Conservation (phyloP, 345 rosid species). For the Eutrema heterophyllum region DNA sequence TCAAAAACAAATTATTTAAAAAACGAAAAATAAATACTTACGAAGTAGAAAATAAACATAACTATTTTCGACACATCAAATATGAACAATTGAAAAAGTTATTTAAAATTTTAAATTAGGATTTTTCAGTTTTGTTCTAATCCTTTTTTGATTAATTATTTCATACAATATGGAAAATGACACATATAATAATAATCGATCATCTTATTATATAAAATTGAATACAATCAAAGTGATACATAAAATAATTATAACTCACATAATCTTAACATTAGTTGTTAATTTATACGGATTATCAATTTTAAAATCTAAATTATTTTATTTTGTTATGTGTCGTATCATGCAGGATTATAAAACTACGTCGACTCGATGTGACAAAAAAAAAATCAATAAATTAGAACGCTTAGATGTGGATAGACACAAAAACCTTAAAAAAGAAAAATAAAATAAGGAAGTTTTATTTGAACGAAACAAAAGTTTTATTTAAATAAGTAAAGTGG, state of each 20-base stretch:
- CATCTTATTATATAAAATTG: neutral
- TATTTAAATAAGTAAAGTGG: slow-evolving; percentile 1
- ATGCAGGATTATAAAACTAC: neutral
- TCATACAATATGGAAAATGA: neutral
- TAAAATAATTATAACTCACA: too few species aligned
- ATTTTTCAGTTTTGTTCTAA: neutral
- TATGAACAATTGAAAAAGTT: neutral
- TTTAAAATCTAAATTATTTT: too few species aligned
- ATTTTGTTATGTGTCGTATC: too few species aligned
- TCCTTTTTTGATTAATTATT: neutral
- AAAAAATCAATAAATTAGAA: neutral
- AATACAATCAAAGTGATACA: too few species aligned
- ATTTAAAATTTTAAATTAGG: neutral
- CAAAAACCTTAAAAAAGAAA: neutral
- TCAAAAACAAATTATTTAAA: neutral
- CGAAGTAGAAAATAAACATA: too few species aligned
- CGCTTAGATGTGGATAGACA: slow-evolving; percentile 11
- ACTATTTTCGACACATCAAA: too few species aligned
- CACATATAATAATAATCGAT: neutral
- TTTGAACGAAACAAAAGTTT: slow-evolving; percentile 2
- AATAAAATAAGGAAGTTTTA: neutral
- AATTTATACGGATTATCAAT: too few species aligned
- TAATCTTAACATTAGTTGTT: too few species aligned
- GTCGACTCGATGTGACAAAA: neutral
- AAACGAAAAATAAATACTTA: neutral